Base-by-base conservation (phyloP, 1,284 basidiomycete species). In the Cryptococcus deneoformans region DNA sequence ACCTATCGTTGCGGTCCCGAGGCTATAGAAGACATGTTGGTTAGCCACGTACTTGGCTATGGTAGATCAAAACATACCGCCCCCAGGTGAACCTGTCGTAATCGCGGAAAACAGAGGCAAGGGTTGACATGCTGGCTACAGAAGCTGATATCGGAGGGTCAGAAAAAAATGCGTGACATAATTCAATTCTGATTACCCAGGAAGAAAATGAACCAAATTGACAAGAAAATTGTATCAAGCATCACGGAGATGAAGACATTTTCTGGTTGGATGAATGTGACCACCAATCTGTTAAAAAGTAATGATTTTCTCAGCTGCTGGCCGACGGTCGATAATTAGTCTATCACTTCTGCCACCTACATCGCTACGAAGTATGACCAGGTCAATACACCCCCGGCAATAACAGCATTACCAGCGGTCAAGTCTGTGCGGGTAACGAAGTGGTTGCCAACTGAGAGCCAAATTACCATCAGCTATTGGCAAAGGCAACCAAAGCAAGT, bases 1-100 rank as follows among this genome's bases (percentile, higher is more conserved):
- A 54, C 66, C 73, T n/a, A 73, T 37, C 3, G 58, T 47, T 0
- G 68, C 71, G 37, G 59, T 63, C 8, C 68, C 71, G n/a, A 74
- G 58, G 5, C 63, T 67, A 47, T 37, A 37, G 16, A 37, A 48
- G 20, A 20, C 20, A 20, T 20, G 20, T 20, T 20, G 20, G 20
- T 20, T 20, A 20, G 20, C 20, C 20, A 20, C 20, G 20, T 20
- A 20, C 20, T 20, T 20, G 20, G 20, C 20, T 20, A 20, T 20
- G 20, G 20, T 20, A 20, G 20, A 20, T 20, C 20, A 20, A 20
- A 20, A 39, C 52, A 46, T 11, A 58, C 56, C 36, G 20, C 12
- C 52, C 52, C 52, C 52, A 58, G 37, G 40, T 54, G 43, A 53
- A 52, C 3, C 5, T 35, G 14, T 42, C 16, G 34, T 50, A 60